Conservation (phyloP, 805 yeast genomes). For the Spencermartinsiella europaea region DNA sequence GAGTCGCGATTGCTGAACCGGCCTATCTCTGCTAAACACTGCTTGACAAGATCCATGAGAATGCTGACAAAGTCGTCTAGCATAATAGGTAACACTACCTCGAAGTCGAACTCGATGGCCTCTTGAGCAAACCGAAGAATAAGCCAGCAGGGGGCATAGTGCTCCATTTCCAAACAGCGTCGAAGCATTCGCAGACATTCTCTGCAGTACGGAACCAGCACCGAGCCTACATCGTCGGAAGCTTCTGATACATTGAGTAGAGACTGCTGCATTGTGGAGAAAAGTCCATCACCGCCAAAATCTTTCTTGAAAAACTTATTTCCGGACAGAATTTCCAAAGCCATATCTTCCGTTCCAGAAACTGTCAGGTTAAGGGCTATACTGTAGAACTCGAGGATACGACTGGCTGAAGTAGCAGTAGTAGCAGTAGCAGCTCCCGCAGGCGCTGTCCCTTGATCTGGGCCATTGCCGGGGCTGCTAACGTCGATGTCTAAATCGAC, state of each 20-base stretch:
- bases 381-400: constrained; percentile 2
- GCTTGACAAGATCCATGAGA: not conserved
- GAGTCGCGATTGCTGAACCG: not conserved
- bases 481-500: not conserved
- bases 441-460: not conserved
- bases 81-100: not conserved
- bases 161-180: not conserved
- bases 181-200: not conserved
- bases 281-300: not conserved
- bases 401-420: not conserved
- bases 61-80: not conserved
- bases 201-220: not conserved
- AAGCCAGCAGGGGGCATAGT: not conserved
- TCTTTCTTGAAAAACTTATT: not conserved
- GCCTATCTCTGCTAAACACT: not conserved
- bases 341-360: not conserved
- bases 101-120: constrained; percentile 3
- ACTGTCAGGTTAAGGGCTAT: not conserved
- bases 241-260: not conserved
- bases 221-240: not conserved
- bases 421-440: not conserved
- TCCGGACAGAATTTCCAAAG: constrained; percentile 1
- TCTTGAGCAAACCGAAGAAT: not conserved
- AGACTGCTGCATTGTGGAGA: not conserved
- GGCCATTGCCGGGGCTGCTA: not conserved